Base-by-base conservation (phyloP, 139 green algal genomes). In the Chlamydomonas sp. region DNA sequence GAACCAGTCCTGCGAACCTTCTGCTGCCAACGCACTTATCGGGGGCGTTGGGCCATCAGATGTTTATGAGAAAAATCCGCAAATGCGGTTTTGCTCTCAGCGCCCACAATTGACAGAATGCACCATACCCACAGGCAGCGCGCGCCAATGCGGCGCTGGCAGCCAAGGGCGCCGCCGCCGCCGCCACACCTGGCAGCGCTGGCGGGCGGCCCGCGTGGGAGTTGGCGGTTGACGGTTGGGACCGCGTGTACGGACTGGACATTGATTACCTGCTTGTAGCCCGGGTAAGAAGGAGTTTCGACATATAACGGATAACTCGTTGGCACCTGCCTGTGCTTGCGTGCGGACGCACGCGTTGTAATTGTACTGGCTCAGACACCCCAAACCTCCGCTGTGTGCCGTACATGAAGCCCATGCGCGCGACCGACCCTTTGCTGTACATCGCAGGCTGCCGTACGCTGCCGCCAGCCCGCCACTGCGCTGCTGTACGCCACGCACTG, bases 401-500 rank as follows among this genome's bases (percentile, higher is more conserved):
- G 64, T 69, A 69, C 9, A 69, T 69, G 8, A 12, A 49, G 18
- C 10, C 12, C 12, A 18, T 31, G 12, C 10, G 10, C 72, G 10
- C 72, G 14, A 57, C 17, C 72, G 6, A 9, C 18, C 10, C 14
- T 14, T 14, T 14, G 3, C 80, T n/a, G 57, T 5, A 1, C 68
- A 57, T 58, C 57, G 4, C 83, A 83, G 84, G 84, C 75, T 49
- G 76, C 84, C 64, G 20, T 83, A 4, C 83, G 84, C 78, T 94
- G 90, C 72, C 84, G 87, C 8, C 94, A 95, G 5, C 89, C 91
- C 84, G 95, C 97, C 83, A 97, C 92, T 7, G 95, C 95, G 0
- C 88, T 98, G 15, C 80, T 98, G 9, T 98, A 97, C 80, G 77
- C 94, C 0, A 93, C 97, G 79, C 82, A 94, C 62, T 98, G 96